These are phyloP conservation scores for Entrophospora sp. DNA, from an alignment of 192 early-diverging fungal species.

Conservation along the genomic window DNA sequence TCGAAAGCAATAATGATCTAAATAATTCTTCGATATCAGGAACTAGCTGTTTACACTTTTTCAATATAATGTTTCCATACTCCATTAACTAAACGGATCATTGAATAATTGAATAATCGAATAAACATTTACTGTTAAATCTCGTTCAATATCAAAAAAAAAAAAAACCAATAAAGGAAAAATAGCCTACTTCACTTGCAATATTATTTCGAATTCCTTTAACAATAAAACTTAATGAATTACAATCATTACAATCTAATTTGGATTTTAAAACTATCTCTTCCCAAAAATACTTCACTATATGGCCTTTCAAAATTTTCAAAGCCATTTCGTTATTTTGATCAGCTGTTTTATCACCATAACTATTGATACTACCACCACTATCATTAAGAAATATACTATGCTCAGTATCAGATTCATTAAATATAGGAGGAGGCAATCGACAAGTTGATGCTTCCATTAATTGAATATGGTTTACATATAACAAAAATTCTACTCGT, in stretches of 20 bases:
- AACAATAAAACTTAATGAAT: background rate
- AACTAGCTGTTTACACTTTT: background rate
- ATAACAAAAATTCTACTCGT: conserved; percentile 4
- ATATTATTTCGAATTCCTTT: conserved; percentile 10
- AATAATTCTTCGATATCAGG: conserved; percentile 14
- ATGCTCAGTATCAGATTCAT: background rate
- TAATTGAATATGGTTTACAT: conserved; percentile 7
- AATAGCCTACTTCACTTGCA: background rate
- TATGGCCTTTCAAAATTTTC: background rate
- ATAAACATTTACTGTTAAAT: too few species aligned
- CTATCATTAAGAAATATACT: too few species aligned
- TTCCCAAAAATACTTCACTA: conserved; percentile 17
- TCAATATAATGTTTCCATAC: background rate
- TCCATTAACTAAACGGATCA: conserved; percentile 3
- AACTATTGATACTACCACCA: background rate
- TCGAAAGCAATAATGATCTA: background rate
- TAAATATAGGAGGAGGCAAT: background rate
- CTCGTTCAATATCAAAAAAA: background rate
- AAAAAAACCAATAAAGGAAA: background rate
- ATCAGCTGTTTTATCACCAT: background rate
- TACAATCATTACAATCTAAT: background rate
- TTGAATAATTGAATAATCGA: too few species aligned
- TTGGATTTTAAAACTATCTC: background rate
- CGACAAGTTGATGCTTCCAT: background rate
- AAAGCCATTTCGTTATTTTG: background rate